Evolutionary conservation across 352 stramenopile species (phyloP).

Genomic region (Sclerospora graminicola): DNA sequence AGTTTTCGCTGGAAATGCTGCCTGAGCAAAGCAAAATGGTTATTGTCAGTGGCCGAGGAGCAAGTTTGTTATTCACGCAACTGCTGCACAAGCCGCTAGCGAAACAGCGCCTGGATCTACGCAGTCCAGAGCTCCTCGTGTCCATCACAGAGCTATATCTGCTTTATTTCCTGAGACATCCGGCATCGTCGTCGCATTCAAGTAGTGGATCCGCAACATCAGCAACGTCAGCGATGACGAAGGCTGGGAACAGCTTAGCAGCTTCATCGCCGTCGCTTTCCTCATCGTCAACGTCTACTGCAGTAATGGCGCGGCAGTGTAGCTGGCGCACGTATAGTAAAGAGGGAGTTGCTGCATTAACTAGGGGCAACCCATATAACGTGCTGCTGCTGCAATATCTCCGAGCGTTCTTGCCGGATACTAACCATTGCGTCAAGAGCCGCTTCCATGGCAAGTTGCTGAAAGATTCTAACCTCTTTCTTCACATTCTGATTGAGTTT

Average conservation of each 20-base stretch:
- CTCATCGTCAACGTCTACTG: constrained; percentile 35
- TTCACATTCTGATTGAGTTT: constrained; percentile 81
- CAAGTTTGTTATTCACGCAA: constrained; percentile 70
- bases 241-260: constrained; percentile 15
- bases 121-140: constrained; percentile 66
- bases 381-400: constrained; percentile 79
- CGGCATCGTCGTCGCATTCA: constrained; percentile 56
- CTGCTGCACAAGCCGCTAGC: constrained; percentile 69
- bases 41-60: constrained; percentile 55
- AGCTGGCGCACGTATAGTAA: constrained; percentile 67
- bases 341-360: constrained; percentile 54
- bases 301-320: constrained; percentile 36
- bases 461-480: constrained; percentile 71
- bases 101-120: constrained; percentile 69
- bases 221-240: constrained; percentile 1
- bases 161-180: constrained; percentile 79
- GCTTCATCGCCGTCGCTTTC: constrained; percentile 38
- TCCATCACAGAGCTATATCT: constrained; percentile 80
- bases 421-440: constrained; percentile 42
- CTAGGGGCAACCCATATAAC: constrained; percentile 73
- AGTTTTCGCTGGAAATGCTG: constrained; percentile 66
- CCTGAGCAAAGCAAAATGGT: constrained; percentile 74
- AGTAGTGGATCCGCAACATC: constrained; percentile 17
- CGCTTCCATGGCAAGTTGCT: constrained; percentile 71
- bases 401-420: constrained; percentile 66